These are phyloP conservation scores for Stentor coeruleus DNA, from an alignment of 73 alveolate genomes.

Conservation along the genomic window DNA sequence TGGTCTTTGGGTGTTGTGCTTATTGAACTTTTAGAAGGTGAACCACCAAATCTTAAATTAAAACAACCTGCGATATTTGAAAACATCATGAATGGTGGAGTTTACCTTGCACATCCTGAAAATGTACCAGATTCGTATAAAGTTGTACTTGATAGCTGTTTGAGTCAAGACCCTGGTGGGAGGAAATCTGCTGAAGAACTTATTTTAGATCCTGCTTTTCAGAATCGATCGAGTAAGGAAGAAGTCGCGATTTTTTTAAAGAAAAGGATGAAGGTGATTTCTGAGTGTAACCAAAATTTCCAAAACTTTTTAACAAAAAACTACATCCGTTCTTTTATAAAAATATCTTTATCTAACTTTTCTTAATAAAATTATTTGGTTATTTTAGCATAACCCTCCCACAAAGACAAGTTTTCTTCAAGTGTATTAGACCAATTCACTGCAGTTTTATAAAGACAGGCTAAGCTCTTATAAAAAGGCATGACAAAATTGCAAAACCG, in stretches of 20 bases:
- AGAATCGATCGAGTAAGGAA: not conserved
- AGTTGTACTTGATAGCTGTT: not conserved
- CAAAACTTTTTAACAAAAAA: no score
- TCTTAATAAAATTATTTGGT: no score
- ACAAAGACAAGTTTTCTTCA: no score
- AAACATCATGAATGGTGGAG: not conserved
- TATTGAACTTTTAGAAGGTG: constrained; percentile 57
- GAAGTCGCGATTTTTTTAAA: not conserved
- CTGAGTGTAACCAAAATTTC: no score
- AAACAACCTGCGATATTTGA: not conserved
- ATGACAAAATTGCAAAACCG: no score
- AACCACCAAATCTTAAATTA: constrained; percentile 39
- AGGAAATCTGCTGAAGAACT: not conserved
- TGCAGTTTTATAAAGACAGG: no score
- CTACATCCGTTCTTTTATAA: no score
- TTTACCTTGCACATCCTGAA: not conserved
- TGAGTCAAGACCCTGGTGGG: not conserved
- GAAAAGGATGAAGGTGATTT: no score
- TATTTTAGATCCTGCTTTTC: not conserved
- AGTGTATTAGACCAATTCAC: no score
- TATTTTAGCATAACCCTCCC: no score
- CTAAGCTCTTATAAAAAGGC: no score
- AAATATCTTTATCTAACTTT: no score
- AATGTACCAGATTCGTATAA: not conserved
- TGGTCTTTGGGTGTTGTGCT: constrained; percentile 79